phyloP scores from a whole-genome alignment of 192 early-diverging fungal species.

The Coemansia sp. region DNA sequence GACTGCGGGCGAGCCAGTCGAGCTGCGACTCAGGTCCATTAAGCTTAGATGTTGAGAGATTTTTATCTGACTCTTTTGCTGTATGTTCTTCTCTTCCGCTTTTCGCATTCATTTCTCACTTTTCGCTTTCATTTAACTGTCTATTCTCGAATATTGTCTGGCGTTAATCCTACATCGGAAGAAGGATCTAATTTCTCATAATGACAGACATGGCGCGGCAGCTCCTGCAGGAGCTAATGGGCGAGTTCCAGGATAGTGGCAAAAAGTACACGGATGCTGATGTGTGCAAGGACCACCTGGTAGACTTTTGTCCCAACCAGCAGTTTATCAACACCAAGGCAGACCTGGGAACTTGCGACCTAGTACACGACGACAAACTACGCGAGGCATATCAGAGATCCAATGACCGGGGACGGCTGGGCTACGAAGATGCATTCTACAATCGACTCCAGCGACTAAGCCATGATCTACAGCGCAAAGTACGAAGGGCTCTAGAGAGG shows the following conservation, averaged over 20 bases:
- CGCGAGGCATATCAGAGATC: conserved; percentile 62
- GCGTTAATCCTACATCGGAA: background rate
- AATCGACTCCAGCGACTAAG: conserved; percentile 63
- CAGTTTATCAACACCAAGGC: conserved; percentile 89
- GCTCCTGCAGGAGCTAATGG: conserved; percentile 58
- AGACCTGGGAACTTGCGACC: conserved; percentile 70
- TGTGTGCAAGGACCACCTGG: conserved; percentile 78
- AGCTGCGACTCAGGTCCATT: background rate
- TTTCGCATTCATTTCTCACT: background rate
- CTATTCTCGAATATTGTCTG: background rate
- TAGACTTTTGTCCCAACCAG: conserved; percentile 80
- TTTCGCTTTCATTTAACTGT: background rate
- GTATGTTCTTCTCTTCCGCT: background rate
- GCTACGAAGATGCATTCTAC: conserved; percentile 77
- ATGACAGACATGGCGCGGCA: conserved; percentile 56
- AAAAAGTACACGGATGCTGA: conserved; percentile 44
- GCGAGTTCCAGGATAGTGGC: conserved; percentile 44
- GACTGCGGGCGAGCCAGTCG: background rate
- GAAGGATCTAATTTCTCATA: background rate
- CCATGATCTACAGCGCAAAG: conserved; percentile 71
- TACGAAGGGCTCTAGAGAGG: conserved; percentile 69
- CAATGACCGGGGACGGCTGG: conserved; percentile 66
- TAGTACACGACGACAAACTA: conserved; percentile 82
- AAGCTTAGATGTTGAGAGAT: background rate
- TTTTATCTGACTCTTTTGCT: background rate